Base-by-base conservation (phyloP, 371 early-diverging fungal species). In the Haplosporangium sp. region DNA sequence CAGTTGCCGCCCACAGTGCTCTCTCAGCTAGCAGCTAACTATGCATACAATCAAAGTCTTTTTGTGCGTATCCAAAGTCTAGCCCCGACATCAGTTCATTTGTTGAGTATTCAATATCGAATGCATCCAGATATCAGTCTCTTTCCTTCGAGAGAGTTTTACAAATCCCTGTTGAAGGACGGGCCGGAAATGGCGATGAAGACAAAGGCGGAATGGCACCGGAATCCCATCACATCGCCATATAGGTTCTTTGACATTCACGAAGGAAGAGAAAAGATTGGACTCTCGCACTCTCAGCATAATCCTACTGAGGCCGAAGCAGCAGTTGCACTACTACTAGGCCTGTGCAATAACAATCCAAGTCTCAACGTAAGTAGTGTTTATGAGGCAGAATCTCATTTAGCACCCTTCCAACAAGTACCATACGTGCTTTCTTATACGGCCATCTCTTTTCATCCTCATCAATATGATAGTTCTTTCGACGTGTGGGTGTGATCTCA, bases 1-100 rank as follows among this genome's bases (percentile, higher is more conserved):
- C 99, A 99, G 83, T 87, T 99, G 42, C 97, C 98, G 1, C 96
- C 98, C 1, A 96, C 98, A 0, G 94, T 97, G 6, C 77, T 96
- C 10, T 97, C 96, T 8, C 84, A 85, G 38, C 56, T 86, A 45
- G 96, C 96, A 4, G 73, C 91, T 6, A 82, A 88, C 45, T 93
- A 85, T 60, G 79, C 81, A n/a, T 98, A 98, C 82, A 95, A 96
- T 46, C 93, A 95, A 74, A 92, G 92, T 74, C 81, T 99, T 67
- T 98, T 98, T 83, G 91, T 94, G 64, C 85, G 99, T 16, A 73
- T 98, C 13, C 91, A 94, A 80, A 85, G 83, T 36, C 79, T 77
- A 29, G 66, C 86, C 10, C 92, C 93, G 0, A 71, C 89, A 5
- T 81, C 84, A 8, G 93, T 95, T 16, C 86, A 89, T 66, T 74